These are phyloP conservation scores for Pyricularia grisea DNA, from an alignment of 2,329 filamentous ascomycete species.

Conservation along the genomic window DNA sequence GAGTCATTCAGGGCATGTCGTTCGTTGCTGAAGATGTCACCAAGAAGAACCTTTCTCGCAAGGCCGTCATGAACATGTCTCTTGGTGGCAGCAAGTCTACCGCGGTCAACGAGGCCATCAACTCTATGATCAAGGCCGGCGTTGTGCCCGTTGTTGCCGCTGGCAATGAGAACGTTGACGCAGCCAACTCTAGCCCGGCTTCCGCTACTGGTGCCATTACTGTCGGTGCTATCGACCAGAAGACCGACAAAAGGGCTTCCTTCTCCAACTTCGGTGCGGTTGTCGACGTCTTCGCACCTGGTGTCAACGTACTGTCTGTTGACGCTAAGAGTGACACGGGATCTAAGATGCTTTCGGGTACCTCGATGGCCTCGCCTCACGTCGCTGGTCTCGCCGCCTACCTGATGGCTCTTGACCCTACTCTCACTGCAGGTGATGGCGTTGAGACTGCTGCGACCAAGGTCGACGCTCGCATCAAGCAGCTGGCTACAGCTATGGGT, in stretches of 20 bases:
- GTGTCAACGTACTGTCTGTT: conserved; percentile 42
- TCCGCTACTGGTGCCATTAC: conserved; percentile 48
- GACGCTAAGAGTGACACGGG: conserved; percentile 39
- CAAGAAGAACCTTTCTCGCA: conserved; percentile 31
- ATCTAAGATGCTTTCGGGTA: conserved; percentile 19
- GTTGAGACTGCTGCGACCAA: conserved; percentile 31
- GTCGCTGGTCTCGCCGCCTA: conserved; percentile 14
- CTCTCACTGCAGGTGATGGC: conserved; percentile 38
- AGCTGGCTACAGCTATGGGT: conserved; percentile 37
- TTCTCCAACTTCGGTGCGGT: conserved; percentile 50
- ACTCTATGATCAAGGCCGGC: conserved; percentile 36
- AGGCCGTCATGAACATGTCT: conserved; percentile 56
- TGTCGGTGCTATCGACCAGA: conserved; percentile 48
- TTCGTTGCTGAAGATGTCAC: conserved; percentile 39
- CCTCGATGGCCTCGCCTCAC: conserved; percentile 14
- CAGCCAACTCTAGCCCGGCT: conserved; percentile 45
- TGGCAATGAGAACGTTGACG: conserved; percentile 47
- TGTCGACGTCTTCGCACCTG: conserved; percentile 48
- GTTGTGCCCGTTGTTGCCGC: conserved; percentile 51
- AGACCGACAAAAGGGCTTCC: conserved; percentile 33
- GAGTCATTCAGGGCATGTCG: conserved; percentile 50
- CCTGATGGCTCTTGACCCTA: conserved; percentile 10
- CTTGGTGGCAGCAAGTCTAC: conserved; percentile 39
- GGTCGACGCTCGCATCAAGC: conserved; percentile 39
- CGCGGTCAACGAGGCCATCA: conserved; percentile 43